Evolutionary conservation across 1,284 basidiomycete species (phyloP).

Genomic region (Ustilago curta): DNA sequence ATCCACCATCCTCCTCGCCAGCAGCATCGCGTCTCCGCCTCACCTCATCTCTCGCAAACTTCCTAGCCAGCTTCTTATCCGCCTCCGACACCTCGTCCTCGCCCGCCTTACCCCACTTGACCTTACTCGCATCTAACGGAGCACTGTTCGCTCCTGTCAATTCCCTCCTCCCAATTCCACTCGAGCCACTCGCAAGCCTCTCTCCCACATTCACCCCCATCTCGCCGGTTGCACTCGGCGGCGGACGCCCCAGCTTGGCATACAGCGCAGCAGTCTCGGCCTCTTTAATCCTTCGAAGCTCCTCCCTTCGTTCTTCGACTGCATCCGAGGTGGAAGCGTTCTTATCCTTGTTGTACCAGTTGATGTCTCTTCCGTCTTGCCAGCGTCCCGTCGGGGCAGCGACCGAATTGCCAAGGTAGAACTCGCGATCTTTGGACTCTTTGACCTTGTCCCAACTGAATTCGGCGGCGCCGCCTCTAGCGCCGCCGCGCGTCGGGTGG

Average conservation of each 20-base stretch:
- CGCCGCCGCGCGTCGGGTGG: slow-evolving; percentile 54
- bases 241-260: slow-evolving; percentile 42
- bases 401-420: slow-evolving; percentile 67
- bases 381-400: slow-evolving; percentile 66
- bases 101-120: slow-evolving; percentile 28
- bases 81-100: slow-evolving; percentile 31
- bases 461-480: slow-evolving; percentile 64
- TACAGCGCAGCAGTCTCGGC: slow-evolving; percentile 63
- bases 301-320: slow-evolving; percentile 52
- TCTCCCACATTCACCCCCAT: slow-evolving; percentile 25
- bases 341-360: slow-evolving; percentile 67
- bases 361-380: slow-evolving; percentile 66
- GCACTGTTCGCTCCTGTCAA: slow-evolving; percentile 51
- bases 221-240: slow-evolving; percentile 9
- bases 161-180: slow-evolving; percentile 15
- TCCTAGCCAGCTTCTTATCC: slow-evolving; percentile 56
- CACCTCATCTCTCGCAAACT: slow-evolving; percentile 47
- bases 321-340: slow-evolving; percentile 7
- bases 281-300: slow-evolving; percentile 60
- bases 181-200: slow-evolving; percentile 37
- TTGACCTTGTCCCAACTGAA: slow-evolving; percentile 66
- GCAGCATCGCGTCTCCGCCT: slow-evolving; percentile 27
- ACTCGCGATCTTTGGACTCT: slow-evolving; percentile 65
- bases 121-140: slow-evolving; percentile 20
- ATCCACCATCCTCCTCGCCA: slow-evolving; percentile 38